These are phyloP conservation scores for Globisporangium mamillatum DNA, from an alignment of 352 stramenopile genomes.

Conservation along the genomic window DNA sequence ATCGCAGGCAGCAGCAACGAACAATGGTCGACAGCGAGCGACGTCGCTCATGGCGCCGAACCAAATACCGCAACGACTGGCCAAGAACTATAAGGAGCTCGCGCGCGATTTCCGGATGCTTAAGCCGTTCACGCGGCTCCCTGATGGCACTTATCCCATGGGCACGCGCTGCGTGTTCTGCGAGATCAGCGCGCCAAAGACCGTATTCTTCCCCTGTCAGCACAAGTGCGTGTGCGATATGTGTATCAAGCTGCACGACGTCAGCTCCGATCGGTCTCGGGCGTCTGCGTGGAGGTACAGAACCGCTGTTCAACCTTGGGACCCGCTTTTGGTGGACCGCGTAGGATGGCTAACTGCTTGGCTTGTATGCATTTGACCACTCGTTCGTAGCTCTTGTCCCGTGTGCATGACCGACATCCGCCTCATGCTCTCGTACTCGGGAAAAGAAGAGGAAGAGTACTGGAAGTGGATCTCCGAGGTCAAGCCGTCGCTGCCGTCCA, in stretches of 20 bases:
- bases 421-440: constrained; percentile 53
- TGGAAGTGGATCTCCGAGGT: constrained; percentile 61
- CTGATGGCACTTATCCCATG: constrained; percentile 37
- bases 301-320: not conserved
- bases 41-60: constrained; percentile 16
- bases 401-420: constrained; percentile 63
- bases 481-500: constrained; percentile 32
- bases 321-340: not conserved
- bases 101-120: constrained; percentile 46
- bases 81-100: constrained; percentile 58
- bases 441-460: constrained; percentile 56
- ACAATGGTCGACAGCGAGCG: constrained; percentile 15
- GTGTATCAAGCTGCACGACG: constrained; percentile 44
- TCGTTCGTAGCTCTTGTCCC: constrained; percentile 40
- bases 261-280: constrained; percentile 26
- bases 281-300: constrained; percentile 35
- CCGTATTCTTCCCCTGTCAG: constrained; percentile 65
- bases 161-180: constrained; percentile 50
- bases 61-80: constrained; percentile 23
- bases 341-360: not conserved
- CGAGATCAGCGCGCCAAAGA: constrained; percentile 23
- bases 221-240: constrained; percentile 63
- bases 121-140: constrained; percentile 47
- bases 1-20: not conserved
- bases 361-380: not conserved